A percentile compares a stretch with the other conserved stretches of the same genome.
Conservation (phyloP, 2,329 filamentous ascomycete genomes). For the Penicillium sp. region DNA sequence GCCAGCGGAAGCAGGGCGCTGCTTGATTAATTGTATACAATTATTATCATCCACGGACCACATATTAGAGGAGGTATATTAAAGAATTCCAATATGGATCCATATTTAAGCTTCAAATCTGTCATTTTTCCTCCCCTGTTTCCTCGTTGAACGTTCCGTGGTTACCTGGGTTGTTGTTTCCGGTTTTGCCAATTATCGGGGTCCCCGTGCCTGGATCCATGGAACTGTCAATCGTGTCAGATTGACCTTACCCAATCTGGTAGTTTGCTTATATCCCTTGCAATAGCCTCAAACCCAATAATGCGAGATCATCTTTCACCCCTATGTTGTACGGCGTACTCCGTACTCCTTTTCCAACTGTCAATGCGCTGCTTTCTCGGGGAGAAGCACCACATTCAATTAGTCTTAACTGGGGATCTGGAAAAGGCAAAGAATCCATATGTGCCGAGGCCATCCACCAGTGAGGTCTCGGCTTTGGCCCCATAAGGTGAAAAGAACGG, state of each 20-base stretch:
- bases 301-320: not conserved
- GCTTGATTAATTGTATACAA: conserved; percentile 17
- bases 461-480: not conserved
- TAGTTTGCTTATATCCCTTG: conserved; percentile 22
- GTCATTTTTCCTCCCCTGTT: not conserved
- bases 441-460: not conserved
- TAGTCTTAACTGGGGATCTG: not conserved
- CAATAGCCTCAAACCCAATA: not conserved
- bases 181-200: conserved; percentile 9
- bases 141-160: not conserved
- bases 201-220: conserved; percentile 19
- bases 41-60: not conserved
- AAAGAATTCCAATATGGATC: too few relatives aligned
- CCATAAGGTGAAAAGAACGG: not conserved
- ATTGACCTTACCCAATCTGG: conserved; percentile 19
- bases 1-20: conserved; percentile 31
- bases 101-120: too few relatives aligned
- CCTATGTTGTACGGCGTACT: too few relatives aligned
- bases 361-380: not conserved
- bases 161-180: not conserved
- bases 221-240: conserved; percentile 5
- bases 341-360: too few relatives aligned
- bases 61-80: too few relatives aligned
- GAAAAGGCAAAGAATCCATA: not conserved
- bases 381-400: conserved; percentile 4